Evolutionary conservation across 1,284 basidiomycete genomes (phyloP), one percentile per base, ranked within the genome.

Genomic region (Cryptococcus maquisensis): DNA sequence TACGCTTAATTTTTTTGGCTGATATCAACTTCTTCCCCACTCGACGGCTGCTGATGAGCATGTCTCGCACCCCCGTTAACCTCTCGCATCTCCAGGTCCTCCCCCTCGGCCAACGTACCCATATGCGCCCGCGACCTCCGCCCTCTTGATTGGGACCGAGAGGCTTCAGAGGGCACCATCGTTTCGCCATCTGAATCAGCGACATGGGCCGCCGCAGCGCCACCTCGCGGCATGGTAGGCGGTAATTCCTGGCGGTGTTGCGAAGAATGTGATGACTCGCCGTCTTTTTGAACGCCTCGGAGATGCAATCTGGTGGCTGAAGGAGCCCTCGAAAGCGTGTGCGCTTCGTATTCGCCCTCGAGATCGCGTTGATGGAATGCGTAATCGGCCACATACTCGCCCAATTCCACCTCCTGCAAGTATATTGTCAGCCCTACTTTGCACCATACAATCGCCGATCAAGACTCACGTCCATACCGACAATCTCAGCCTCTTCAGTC

Each of bases 401-500:
- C 73, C 47, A 74, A 64, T 55, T 77, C 73, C 38, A 73, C 66
- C 57, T 76, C 74, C 64, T 65, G 44, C 13, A 38, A 37, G 8
- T 32, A 32, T 18, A 51, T 40, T 4, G 39, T 35, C 41, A 56
- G 35, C 42, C 28, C 24, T 23, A 9, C 23, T 1, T 16, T 40
- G 39, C 28, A 35, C 42, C 18, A 12, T 42, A 47, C 38, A 39
- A 50, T 20, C 39, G 35, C 43, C 23, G 32, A 6, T 16, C 43
- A 10, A 26, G 20, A 68, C 82, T 61, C 63, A 88, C 86, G 73
- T 97, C 92, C 82, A 95, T 87, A 48, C 92, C 92, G 50, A 90
- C 80, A 54, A 82, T 82, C 79, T 96, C 90, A 35, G 84, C 88
- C 69, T 89, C 85, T 36, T 84, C 83, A 16, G 82, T 82, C 20